Evolutionary conservation across 768 basidiomycete species (phyloP).

Genomic region (Butyriboletus loyo): DNA sequence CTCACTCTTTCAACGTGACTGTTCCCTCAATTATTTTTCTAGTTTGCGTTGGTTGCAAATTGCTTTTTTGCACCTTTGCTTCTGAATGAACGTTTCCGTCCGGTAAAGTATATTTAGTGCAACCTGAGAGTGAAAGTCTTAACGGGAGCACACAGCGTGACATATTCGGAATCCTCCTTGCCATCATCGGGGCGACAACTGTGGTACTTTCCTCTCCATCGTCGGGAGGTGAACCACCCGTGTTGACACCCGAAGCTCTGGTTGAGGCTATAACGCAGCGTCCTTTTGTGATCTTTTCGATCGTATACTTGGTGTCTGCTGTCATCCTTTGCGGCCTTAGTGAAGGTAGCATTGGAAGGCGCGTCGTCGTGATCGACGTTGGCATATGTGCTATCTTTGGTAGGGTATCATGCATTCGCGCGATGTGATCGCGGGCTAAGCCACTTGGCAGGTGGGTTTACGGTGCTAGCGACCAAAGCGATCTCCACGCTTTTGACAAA

Average conservation of each 20-base stretch:
- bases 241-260: slow-evolving; percentile 65
- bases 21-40: background rate
- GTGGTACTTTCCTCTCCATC: slow-evolving; percentile 83
- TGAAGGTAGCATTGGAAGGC: slow-evolving; percentile 56
- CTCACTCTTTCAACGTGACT: background rate
- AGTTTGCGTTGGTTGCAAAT: slow-evolving; percentile 94
- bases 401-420: slow-evolving; percentile 25
- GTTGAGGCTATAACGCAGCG: slow-evolving; percentile 65
- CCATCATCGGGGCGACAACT: slow-evolving; percentile 85
- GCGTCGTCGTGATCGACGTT: slow-evolving; percentile 80
- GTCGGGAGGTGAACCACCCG: slow-evolving; percentile 52
- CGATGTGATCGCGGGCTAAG: background rate
- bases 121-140: slow-evolving; percentile 8
- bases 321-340: slow-evolving; percentile 65
- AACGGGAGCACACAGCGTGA: slow-evolving; percentile 52
- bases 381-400: slow-evolving; percentile 86
- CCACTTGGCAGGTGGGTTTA: slow-evolving; percentile 70
- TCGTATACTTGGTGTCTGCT: slow-evolving; percentile 56
- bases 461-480: slow-evolving; percentile 91
- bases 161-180: slow-evolving; percentile 72
- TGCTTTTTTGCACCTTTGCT: slow-evolving; percentile 90
- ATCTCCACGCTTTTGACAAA: slow-evolving; percentile 81
- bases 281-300: slow-evolving; percentile 74
- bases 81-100: slow-evolving; percentile 78
- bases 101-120: slow-evolving; percentile 39